These are phyloP conservation scores for Podospora comata DNA, from an alignment of 495 filamentous ascomycete genomes.

Conservation along the genomic window DNA sequence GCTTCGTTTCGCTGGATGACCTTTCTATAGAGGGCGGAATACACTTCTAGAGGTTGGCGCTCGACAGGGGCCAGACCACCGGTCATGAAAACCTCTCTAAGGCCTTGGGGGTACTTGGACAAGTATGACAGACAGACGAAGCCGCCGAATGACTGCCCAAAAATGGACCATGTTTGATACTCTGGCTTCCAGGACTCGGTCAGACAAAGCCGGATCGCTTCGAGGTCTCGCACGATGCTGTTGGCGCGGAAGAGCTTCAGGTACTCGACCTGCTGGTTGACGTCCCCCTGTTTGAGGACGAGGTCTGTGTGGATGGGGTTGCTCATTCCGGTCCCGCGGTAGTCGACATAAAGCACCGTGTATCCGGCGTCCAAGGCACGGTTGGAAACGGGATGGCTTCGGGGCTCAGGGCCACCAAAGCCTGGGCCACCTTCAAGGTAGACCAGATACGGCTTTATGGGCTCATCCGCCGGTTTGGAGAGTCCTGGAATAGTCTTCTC, in stretches of 20 bases:
- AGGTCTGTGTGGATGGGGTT: conserved; percentile 69
- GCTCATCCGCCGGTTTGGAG: conserved; percentile 26
- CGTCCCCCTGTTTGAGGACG: conserved; percentile 61
- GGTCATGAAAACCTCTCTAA: conserved; percentile 77
- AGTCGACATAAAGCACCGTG: conserved; percentile 79
- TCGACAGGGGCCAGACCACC: conserved; percentile 80
- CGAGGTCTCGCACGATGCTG: conserved; percentile 82
- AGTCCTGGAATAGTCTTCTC: conserved; percentile 55
- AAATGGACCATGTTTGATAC: conserved; percentile 73
- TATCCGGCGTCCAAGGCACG: conserved; percentile 78
- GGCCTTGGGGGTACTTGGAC: conserved; percentile 69
- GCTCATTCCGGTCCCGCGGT: conserved; percentile 83
- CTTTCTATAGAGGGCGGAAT: conserved; percentile 64
- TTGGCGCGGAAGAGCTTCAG: conserved; percentile 86
- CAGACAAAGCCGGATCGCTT: conserved; percentile 73
- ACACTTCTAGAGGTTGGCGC: conserved; percentile 69
- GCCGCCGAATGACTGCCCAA: conserved; percentile 91
- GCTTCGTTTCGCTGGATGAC: conserved; percentile 60
- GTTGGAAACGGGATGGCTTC: conserved; percentile 63
- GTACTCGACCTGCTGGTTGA: conserved; percentile 67
- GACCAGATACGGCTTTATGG: conserved; percentile 50
- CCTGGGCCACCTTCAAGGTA: conserved; percentile 76
- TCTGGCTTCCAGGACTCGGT: conserved; percentile 65
- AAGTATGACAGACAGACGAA: conserved; percentile 81
- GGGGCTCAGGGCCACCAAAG: conserved; percentile 67